Evolutionary conservation across 176 grass and related monocot genomes (phyloP).

Genomic region (Zea mays): DNA sequence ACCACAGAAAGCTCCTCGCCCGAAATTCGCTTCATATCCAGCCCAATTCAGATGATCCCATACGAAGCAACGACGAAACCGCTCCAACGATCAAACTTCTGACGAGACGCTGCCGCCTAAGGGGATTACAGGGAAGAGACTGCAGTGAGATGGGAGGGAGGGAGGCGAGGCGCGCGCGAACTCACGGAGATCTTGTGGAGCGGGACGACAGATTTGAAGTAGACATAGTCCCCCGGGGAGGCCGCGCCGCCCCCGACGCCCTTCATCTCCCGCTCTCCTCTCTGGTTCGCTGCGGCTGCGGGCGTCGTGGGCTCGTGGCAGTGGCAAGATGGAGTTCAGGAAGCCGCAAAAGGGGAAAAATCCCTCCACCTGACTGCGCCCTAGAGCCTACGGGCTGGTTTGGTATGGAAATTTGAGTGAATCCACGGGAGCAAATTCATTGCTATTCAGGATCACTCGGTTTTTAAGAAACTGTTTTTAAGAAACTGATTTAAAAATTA

Average conservation of each 20-base stretch:
- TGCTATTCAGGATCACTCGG: no score
- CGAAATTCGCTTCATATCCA: conserved; percentile 2
- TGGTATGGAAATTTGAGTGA: no score
- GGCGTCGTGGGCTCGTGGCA: not conserved
- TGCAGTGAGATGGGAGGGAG: not conserved
- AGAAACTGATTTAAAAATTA: no score
- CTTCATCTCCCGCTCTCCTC: conserved; percentile 34
- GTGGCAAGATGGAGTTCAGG: conserved; percentile 10
- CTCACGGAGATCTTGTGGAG: conserved; percentile 96
- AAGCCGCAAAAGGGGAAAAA: not conserved
- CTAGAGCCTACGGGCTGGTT: no score
- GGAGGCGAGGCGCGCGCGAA: not conserved
- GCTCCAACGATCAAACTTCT: not conserved
- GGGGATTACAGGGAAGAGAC: not conserved
- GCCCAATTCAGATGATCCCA: not conserved
- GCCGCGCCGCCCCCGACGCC: conserved; percentile 35
- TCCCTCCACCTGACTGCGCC: no score
- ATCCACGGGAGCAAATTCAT: no score
- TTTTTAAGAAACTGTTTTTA: no score
- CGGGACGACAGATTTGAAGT: conserved; percentile 95
- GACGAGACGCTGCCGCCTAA: conserved; percentile 8
- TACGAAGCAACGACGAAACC: not conserved
- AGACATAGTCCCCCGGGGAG: conserved; percentile 76
- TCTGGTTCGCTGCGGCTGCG: not conserved
- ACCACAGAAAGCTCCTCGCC: not conserved